Conservation (phyloP, 176 grass and related monocot genomes). For the Avena eriantha region DNA sequence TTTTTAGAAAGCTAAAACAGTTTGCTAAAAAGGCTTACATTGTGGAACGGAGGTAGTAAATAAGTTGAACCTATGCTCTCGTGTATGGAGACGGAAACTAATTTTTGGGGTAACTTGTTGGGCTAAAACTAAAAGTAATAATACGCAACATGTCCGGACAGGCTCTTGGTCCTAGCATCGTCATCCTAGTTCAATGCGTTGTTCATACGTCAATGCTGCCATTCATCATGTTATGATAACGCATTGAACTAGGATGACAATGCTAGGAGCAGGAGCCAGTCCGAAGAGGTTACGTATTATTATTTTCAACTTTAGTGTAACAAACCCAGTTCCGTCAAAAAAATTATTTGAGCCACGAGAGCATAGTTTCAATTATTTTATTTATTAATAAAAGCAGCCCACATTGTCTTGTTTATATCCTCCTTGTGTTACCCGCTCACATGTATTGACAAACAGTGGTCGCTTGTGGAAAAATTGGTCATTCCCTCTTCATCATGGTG, state of each 20-base stretch:
- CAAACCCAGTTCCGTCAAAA: background rate
- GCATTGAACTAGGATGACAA: background rate
- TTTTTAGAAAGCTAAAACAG: too few species aligned
- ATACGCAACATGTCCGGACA: background rate
- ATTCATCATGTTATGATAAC: too few species aligned
- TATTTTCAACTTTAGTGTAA: background rate
- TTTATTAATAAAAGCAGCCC: background rate
- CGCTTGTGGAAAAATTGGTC: background rate
- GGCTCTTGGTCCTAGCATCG: background rate
- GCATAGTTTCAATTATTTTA: background rate
- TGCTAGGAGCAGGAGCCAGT: background rate
- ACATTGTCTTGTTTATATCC: background rate
- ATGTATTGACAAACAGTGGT: background rate
- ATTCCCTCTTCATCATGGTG: background rate
- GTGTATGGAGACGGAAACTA: background rate
- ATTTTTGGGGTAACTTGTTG: background rate
- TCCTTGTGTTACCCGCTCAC: background rate
- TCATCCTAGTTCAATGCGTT: background rate
- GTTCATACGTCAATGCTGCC: background rate
- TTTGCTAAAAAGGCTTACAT: too few species aligned
- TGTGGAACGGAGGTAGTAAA: background rate
- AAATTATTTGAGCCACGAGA: background rate
- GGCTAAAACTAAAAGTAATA: background rate
- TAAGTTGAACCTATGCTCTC: background rate
- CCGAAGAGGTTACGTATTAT: background rate